These are phyloP conservation scores for Amanita pallidorosea DNA, from an alignment of 768 basidiomycete species.

Conservation along the genomic window DNA sequence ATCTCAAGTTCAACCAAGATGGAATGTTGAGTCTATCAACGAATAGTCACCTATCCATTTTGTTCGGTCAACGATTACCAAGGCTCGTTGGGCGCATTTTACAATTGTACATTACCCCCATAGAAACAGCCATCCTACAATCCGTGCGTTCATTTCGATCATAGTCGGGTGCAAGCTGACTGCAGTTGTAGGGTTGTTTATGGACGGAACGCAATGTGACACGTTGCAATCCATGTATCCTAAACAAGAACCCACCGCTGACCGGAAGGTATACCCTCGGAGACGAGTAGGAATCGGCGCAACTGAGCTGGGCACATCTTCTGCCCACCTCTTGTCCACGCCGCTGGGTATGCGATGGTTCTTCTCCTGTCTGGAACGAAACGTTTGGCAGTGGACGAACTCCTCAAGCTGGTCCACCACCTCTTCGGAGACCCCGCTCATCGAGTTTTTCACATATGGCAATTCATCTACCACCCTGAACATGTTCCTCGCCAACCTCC, in stretches of 20 bases:
- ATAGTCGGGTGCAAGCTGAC: neutral
- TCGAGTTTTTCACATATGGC: slow-evolving; percentile 76
- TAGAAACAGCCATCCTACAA: slow-evolving; percentile 38
- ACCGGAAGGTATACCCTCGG: slow-evolving; percentile 45
- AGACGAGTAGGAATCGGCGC: slow-evolving; percentile 29
- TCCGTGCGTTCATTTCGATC: slow-evolving; percentile 36
- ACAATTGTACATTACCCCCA: slow-evolving; percentile 56
- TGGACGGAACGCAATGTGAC: slow-evolving; percentile 66
- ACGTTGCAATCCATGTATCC: slow-evolving; percentile 58
- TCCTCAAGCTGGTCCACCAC: slow-evolving; percentile 68
- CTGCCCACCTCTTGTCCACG: slow-evolving; percentile 47
- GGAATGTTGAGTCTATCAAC: slow-evolving; percentile 45
- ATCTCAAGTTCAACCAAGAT: slow-evolving; percentile 39
- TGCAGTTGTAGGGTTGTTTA: slow-evolving; percentile 46
- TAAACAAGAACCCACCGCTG: slow-evolving; percentile 26
- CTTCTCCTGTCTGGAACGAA: neutral
- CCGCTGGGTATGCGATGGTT: slow-evolving; percentile 38
- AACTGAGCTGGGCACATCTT: slow-evolving; percentile 58
- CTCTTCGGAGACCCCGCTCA: slow-evolving; percentile 70
- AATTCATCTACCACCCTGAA: slow-evolving; percentile 78
- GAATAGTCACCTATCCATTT: slow-evolving; percentile 29
- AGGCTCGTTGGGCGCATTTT: slow-evolving; percentile 65
- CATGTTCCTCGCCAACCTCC: slow-evolving; percentile 51
- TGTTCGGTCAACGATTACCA: slow-evolving; percentile 34
- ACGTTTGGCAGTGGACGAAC: slow-evolving; percentile 43